Evolutionary conservation across 2,329 filamentous ascomycete species (phyloP).

Genomic region (Hawksworthiomyces lignivorus): DNA sequence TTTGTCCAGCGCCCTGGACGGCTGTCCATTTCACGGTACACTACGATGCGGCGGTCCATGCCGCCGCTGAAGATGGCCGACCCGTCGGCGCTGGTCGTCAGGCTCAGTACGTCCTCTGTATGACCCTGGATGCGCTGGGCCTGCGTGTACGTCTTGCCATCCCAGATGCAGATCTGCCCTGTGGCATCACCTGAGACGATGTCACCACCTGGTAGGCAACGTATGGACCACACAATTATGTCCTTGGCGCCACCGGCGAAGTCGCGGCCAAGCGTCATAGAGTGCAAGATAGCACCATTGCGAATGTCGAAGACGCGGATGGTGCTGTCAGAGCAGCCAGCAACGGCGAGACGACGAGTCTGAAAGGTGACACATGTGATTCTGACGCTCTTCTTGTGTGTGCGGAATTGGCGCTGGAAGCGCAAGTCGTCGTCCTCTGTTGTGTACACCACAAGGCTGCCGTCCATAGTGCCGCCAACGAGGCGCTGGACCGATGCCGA

Average conservation of each 20-base stretch:
- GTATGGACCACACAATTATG: conserved; percentile 88
- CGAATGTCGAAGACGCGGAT: conserved; percentile 85
- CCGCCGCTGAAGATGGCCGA: conserved; percentile 79
- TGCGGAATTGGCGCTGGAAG: conserved; percentile 62
- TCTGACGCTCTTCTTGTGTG: conserved; percentile 71
- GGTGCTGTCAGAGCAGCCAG: conserved; percentile 93
- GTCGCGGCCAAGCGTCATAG: conserved; percentile 79
- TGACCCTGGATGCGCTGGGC: conserved; percentile 80
- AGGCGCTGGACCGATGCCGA: conserved; percentile 46
- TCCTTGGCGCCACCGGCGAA: conserved; percentile 71
- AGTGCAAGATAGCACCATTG: conserved; percentile 66
- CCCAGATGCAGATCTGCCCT: conserved; percentile 88
- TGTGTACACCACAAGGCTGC: conserved; percentile 78
- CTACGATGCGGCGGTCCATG: conserved; percentile 79
- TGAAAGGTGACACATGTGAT: conserved; percentile 91
- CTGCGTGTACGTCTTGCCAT: conserved; percentile 84
- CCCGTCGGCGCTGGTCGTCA: conserved; percentile 76
- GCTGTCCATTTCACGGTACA: conserved; percentile 61
- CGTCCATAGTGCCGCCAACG: conserved; percentile 82
- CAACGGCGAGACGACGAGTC: conserved; percentile 70
- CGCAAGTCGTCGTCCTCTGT: conserved; percentile 76
- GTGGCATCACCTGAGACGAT: conserved; percentile 94
- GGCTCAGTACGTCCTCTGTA: conserved; percentile 80
- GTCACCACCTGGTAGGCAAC: conserved; percentile 76
- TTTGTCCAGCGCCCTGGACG: conserved; percentile 69